phyloP scores from a whole-genome alignment of 495 filamentous ascomycete genomes.

The Achaetomiella virescens region DNA sequence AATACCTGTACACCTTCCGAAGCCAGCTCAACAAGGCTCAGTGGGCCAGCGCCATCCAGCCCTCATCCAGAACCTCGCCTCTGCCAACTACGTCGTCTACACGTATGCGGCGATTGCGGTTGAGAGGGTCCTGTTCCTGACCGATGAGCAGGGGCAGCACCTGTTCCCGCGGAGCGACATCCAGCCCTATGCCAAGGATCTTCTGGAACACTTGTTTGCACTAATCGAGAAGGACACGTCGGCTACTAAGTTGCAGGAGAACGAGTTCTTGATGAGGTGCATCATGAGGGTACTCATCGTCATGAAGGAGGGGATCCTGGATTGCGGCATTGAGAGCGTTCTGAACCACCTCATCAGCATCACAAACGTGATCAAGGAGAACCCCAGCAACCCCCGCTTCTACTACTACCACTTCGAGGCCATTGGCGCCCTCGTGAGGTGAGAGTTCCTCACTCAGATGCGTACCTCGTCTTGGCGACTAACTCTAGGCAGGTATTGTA shows the following conservation, averaged over 20 bases:
- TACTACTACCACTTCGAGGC: constrained; percentile 98
- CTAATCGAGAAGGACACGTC: constrained; percentile 74
- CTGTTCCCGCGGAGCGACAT: constrained; percentile 70
- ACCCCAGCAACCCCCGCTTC: constrained; percentile 95
- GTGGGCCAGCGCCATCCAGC: constrained; percentile 80
- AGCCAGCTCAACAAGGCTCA: constrained; percentile 79
- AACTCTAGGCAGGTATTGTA: constrained; percentile 52
- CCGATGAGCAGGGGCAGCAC: constrained; percentile 62
- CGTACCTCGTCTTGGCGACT: not conserved
- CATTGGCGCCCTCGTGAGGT: constrained; percentile 88
- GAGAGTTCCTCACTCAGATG: constrained; percentile 4
- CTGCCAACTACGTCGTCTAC: constrained; percentile 87
- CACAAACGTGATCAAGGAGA: constrained; percentile 77
- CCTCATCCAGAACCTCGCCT: constrained; percentile 86
- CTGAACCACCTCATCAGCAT: constrained; percentile 76
- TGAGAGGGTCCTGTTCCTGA: constrained; percentile 78
- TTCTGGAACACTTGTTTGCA: constrained; percentile 86
- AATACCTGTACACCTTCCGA: constrained; percentile 92
- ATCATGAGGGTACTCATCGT: constrained; percentile 96
- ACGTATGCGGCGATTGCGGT: constrained; percentile 94
- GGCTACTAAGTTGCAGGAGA: constrained; percentile 93
- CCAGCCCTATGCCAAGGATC: constrained; percentile 70
- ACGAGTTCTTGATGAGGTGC: constrained; percentile 97
- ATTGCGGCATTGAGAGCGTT: constrained; percentile 60
- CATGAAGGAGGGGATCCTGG: constrained; percentile 69